phyloP scores from a whole-genome alignment of 108 stramenopile genomes.

The Cyclostephanos tholiformis region DNA sequence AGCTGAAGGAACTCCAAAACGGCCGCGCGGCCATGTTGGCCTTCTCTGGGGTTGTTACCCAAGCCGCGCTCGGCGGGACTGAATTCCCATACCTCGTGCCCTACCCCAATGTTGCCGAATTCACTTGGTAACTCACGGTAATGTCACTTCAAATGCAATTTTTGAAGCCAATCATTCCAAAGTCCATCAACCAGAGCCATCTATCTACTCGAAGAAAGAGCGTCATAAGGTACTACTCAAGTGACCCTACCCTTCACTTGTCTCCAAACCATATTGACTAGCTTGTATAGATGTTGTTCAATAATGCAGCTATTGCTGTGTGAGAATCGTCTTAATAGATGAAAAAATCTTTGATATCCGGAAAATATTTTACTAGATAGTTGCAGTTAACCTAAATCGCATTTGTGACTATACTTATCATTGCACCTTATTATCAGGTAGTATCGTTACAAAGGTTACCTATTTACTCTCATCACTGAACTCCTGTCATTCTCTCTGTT shows the following conservation, averaged over 20 bases:
- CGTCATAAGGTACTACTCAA: neutral
- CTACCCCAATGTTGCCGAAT: slow-evolving; percentile 33
- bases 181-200: too few relatives aligned
- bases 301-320: neutral
- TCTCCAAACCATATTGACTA: neutral
- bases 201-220: slow-evolving; percentile 2
- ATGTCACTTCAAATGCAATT: neutral
- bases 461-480: too few relatives aligned
- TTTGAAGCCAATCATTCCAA: neutral
- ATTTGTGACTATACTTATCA: too few relatives aligned
- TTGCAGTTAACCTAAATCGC: neutral
- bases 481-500: too few relatives aligned
- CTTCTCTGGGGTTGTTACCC: slow-evolving; percentile 92
- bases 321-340: neutral
- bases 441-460: too few relatives aligned
- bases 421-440: too few relatives aligned
- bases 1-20: slow-evolving; percentile 90
- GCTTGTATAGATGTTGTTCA: neutral
- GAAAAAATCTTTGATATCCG: neutral
- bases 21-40: slow-evolving; percentile 97
- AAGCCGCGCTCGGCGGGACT: slow-evolving; percentile 82
- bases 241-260: neutral
- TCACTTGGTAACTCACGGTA: slow-evolving; percentile 38
- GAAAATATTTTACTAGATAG: slow-evolving; percentile 2
- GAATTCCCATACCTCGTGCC: slow-evolving; percentile 54